These are phyloP conservation scores for Daldinia sp. DNA, from an alignment of 2,329 filamentous ascomycete species.

Conservation along the genomic window DNA sequence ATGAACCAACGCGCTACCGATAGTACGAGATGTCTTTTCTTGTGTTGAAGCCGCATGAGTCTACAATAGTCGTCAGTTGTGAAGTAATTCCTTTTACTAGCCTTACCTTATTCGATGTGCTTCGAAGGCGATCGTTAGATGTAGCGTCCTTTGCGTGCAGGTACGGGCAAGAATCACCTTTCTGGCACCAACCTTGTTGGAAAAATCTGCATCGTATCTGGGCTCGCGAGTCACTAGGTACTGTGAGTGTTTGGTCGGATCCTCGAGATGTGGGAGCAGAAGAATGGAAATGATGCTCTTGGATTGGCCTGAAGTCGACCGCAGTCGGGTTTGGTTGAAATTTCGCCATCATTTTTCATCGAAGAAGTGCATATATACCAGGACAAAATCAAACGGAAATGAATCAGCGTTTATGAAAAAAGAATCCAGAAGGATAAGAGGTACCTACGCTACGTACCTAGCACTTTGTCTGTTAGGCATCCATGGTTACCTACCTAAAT, in stretches of 20 bases:
- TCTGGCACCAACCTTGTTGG: constrained; percentile 32
- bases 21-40: constrained; percentile 10
- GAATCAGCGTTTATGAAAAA: neutral
- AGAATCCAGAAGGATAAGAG: neutral
- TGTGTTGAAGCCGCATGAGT: neutral
- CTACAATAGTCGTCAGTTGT: constrained; percentile 4
- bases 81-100: neutral
- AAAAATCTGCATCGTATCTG: constrained; percentile 30
- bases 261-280: neutral
- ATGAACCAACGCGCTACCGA: constrained; percentile 48
- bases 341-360: neutral
- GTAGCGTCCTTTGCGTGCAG: constrained; percentile 13
- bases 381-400: neutral
- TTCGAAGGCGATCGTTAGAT: neutral
- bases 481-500: neutral
- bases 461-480: neutral
- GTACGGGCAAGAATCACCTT: constrained; percentile 30
- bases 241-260: neutral
- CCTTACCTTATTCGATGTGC: constrained; percentile 1
- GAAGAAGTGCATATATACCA: neutral
- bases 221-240: constrained; percentile 11
- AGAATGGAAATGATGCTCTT: neutral
- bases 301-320: constrained; percentile 6
- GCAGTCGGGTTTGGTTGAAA: constrained; percentile 21
- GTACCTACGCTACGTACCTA: no score